These are phyloP conservation scores for Penicillium coprophilum DNA, from an alignment of 495 filamentous ascomycete species.

Conservation along the genomic window DNA sequence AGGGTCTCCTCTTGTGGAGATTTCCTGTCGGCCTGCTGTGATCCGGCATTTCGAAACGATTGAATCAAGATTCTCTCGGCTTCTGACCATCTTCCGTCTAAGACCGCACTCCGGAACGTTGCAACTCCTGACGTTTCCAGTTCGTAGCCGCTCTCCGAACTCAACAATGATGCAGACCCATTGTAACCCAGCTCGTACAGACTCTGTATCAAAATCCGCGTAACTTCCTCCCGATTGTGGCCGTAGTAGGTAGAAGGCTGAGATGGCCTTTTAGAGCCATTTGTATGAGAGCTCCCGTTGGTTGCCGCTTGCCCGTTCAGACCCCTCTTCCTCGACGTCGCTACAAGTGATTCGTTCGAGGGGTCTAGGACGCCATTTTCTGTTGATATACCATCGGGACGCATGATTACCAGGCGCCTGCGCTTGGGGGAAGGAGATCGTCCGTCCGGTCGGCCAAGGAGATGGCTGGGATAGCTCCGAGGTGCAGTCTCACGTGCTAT, in stretches of 20 bases:
- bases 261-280: slow-evolving; percentile 46
- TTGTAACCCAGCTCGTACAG: slow-evolving; percentile 84
- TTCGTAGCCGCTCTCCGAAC: slow-evolving; percentile 81
- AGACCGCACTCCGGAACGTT: slow-evolving; percentile 76
- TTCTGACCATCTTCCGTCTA: slow-evolving; percentile 78
- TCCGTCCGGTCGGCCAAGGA: slow-evolving; percentile 35
- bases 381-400: slow-evolving; percentile 53
- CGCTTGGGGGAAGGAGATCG: slow-evolving; percentile 56
- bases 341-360: slow-evolving; percentile 46
- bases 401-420: slow-evolving; percentile 62
- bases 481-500: slow-evolving; percentile 33
- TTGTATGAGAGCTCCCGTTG: slow-evolving; percentile 47
- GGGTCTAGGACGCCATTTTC: slow-evolving; percentile 49
- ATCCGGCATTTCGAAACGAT: slow-evolving; percentile 29
- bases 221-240: slow-evolving; percentile 91
- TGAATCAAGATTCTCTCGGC: slow-evolving; percentile 81
- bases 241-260: slow-evolving; percentile 59
- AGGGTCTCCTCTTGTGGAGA: slow-evolving; percentile 37
- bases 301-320: slow-evolving; percentile 52
- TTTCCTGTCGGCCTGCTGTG: slow-evolving; percentile 22
- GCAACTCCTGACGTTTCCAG: slow-evolving; percentile 84
- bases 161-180: slow-evolving; percentile 68
- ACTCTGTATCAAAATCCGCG: slow-evolving; percentile 88
- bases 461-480: slow-evolving; percentile 25
- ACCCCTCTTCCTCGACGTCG: slow-evolving; percentile 42